These are phyloP conservation scores for Cicer cuneatum DNA, from an alignment of 306 rosid genomes.

Conservation along the genomic window DNA sequence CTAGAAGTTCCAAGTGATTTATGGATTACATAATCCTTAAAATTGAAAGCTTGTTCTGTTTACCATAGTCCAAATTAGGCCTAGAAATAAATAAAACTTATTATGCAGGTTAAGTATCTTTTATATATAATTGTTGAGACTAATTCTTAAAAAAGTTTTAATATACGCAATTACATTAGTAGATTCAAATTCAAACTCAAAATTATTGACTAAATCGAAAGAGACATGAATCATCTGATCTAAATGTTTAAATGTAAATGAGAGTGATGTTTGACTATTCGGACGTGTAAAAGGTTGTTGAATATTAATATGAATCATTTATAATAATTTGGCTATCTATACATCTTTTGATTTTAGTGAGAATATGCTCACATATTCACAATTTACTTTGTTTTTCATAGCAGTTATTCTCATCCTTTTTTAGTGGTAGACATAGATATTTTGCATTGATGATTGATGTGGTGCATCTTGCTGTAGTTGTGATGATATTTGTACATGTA, in stretches of 20 bases:
- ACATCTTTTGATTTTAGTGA: constrained; percentile 13
- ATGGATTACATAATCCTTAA: constrained; percentile 9
- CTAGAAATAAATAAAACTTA: constrained; percentile 9
- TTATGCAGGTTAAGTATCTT: not conserved
- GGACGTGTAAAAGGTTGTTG: constrained; percentile 4
- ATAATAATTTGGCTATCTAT: not conserved
- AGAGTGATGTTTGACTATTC: constrained; percentile 2
- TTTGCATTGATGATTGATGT: constrained; percentile 11
- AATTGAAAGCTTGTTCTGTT: constrained; percentile 28
- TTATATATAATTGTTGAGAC: not conserved
- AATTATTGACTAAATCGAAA: not conserved
- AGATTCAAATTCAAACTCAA: not conserved
- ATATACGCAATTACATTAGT: not conserved
- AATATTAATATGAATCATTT: constrained; percentile 23
- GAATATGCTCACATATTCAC: constrained; percentile 1
- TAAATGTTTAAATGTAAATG: not conserved
- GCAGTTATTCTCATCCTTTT: not conserved
- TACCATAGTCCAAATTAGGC: constrained; percentile 1
- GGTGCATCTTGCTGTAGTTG: constrained; percentile 28
- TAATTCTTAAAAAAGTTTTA: not conserved
- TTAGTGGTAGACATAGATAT: constrained; percentile 13
- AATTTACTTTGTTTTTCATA: constrained; percentile 24
- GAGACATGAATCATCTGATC: not conserved
- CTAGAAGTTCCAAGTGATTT: constrained; percentile 30
- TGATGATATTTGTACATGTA: not conserved